Conservation (phyloP, 371 early-diverging fungal species). For the Enterocytospora artemiae region DNA sequence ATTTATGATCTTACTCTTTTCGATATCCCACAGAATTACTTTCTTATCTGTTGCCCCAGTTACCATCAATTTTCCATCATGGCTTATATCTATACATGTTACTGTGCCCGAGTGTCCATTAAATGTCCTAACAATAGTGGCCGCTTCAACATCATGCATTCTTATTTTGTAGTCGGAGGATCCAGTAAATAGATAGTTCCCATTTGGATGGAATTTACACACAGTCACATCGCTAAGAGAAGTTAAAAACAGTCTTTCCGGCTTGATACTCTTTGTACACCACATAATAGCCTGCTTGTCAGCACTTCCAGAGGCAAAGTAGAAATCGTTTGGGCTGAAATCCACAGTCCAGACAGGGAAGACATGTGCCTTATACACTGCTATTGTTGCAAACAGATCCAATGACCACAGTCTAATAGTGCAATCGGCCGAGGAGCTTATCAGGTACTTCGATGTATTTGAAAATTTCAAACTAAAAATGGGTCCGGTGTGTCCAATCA, state of each 20-base stretch:
- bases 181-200: conserved; percentile 84
- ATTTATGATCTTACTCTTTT: conserved; percentile 70
- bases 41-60: conserved; percentile 74
- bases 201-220: conserved; percentile 93
- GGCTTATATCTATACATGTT: conserved; percentile 72
- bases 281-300: conserved; percentile 89
- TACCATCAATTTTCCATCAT: conserved; percentile 80
- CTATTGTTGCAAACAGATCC: conserved; percentile 73
- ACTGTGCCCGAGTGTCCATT: conserved; percentile 77
- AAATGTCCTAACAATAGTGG: conserved; percentile 78
- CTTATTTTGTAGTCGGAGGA: conserved; percentile 81
- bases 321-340: conserved; percentile 74
- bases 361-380: conserved; percentile 85
- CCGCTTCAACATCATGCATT: conserved; percentile 84
- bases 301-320: conserved; percentile 87
- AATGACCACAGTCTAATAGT: conserved; percentile 89
- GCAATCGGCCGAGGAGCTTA: conserved; percentile 84
- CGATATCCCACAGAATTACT: conserved; percentile 89
- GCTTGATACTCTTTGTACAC: conserved; percentile 81
- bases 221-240: conserved; percentile 84
- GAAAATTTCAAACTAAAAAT: conserved; percentile 81
- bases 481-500: conserved; percentile 88
- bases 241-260: conserved; percentile 87
- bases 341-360: conserved; percentile 91
- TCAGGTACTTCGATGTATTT: conserved; percentile 70